A percentile compares a stretch with the other conserved stretches of the same genome.
Conservation (phyloP, 169 alveolate genomes). For the Sarcocystis neurona region DNA sequence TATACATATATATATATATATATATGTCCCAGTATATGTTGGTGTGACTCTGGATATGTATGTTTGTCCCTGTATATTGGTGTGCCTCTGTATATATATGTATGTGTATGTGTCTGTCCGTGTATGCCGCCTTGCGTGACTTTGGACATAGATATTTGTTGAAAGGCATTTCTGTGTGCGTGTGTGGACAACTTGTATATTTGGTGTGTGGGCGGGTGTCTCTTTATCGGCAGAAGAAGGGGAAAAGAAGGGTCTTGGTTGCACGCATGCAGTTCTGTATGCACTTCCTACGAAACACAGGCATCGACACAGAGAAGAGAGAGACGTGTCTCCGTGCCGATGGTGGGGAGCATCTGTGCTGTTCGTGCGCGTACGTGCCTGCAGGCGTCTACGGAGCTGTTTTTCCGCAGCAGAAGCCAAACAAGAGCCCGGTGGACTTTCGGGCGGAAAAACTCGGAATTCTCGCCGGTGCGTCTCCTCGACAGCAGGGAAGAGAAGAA, state of each 20-base stretch:
- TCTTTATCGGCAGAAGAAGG: no score
- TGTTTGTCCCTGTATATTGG: neutral
- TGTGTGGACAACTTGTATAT: no score
- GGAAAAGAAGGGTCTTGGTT: no score
- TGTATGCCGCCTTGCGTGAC: neutral
- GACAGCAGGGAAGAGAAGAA: neutral
- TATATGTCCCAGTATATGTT: no score
- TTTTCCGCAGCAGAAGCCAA: slow-evolving; percentile 10
- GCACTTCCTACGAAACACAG: no score
- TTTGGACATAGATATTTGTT: neutral
- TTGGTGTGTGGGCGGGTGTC: no score
- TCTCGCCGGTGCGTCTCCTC: slow-evolving; percentile 17
- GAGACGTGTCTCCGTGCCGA: neutral
- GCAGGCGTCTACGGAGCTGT: slow-evolving; percentile 1
- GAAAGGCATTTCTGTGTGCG: neutral
- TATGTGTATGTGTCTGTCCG: neutral
- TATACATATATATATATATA: no score
- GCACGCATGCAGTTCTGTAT: no score
- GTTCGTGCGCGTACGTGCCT: neutral
- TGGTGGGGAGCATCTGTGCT: neutral
- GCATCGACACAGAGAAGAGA: neutral
- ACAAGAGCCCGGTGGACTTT: slow-evolving; percentile 14
- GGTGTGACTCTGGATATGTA: neutral
- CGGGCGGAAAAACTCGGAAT: slow-evolving; percentile 21
- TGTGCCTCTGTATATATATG: neutral